Base-by-base conservation (phyloP, 352 stramenopile species). In the Pythium biforme region DNA sequence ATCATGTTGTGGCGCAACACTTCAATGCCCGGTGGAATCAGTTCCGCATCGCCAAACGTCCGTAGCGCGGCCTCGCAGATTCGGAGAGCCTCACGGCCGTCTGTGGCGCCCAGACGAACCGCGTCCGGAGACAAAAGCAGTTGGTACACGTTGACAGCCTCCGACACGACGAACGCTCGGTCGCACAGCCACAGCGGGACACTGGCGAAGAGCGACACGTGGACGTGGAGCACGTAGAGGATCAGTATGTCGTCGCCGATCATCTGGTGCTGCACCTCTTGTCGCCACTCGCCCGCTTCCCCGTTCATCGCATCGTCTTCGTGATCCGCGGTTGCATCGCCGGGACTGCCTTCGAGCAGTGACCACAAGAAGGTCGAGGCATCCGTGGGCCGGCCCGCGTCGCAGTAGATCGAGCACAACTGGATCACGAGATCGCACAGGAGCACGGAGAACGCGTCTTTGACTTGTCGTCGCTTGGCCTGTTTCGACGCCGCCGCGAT, bases 381-480 rank as follows among this genome's bases (percentile, higher is more conserved):
- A 17, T 61, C 39, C 7, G 51, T 17, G 1, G 39, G 4, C 25
- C 15, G 17, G 3, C 58, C 58, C 1, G 57, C 57, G 3, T 34
- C 23, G 14, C 57, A 66, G 27, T 56, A 58, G 20, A 50, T 27
- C 10, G 59, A 27, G 25, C 58, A 67, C 33, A 64, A 39, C 23
- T 72, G 64, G 29, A 72, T 26, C 37, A 66, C 41, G 1, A 67
- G n/a, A 27, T 72, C 64, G 27, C 64, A 72, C 46, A 72, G 19
- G 29, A 72, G 37, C 34, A 63, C 53, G 15, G 58, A 67, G 27
- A 72, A 67, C 29, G 51, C 46, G 31, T 66, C 57, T 20, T 63
- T 58, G 10, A 55, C n/a, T 5, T 54, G 22, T 8, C 41, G 64
- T 3, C 25, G 20, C 25, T 61, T 59, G 14, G 34, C 34, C 26